These are phyloP conservation scores for Entrophospora sp. DNA, from an alignment of 192 early-diverging fungal species.

Conservation along the genomic window DNA sequence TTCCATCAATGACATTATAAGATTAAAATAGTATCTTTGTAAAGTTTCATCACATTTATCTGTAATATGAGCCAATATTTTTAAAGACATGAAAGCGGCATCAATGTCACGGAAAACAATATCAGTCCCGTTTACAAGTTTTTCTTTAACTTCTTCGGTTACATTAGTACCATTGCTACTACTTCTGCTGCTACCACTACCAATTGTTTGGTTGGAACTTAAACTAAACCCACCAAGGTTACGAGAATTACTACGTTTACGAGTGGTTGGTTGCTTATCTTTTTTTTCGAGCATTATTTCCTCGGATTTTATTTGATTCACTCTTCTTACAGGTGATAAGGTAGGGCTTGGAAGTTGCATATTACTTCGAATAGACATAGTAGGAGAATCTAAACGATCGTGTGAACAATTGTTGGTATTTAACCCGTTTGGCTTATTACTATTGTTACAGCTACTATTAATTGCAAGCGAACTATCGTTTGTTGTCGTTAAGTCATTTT, in stretches of 20 bases:
- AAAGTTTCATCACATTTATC: constrained; percentile 29
- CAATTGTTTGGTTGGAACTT: constrained; percentile 29
- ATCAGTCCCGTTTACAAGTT: constrained; percentile 26
- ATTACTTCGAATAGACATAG: background rate
- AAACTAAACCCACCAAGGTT: constrained; percentile 33
- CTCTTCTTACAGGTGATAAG: background rate
- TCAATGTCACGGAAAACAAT: constrained; percentile 33
- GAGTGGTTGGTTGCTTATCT: constrained; percentile 13
- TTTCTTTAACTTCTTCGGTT: too few relatives aligned
- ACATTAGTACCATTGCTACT: too few relatives aligned
- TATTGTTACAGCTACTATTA: too few relatives aligned
- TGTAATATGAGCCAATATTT: constrained; percentile 24
- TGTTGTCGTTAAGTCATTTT: too few relatives aligned
- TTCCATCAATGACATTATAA: constrained; percentile 35
- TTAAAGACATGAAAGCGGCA: constrained; percentile 33
- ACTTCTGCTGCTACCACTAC: constrained; percentile 24
- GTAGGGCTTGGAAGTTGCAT: background rate
- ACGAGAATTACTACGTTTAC: constrained; percentile 32
- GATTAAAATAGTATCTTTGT: constrained; percentile 29
- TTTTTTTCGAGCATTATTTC: background rate
- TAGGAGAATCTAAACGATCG: background rate
- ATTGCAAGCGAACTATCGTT: too few relatives aligned
- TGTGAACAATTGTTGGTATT: too few relatives aligned
- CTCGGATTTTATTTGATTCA: constrained; percentile 6
- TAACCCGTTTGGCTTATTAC: too few relatives aligned